Percentiles rank a stretch among this genome's conserved stretches.
Conservation (phyloP, 2,329 filamentous ascomycete genomes). For the Neurospora crassa region DNA sequence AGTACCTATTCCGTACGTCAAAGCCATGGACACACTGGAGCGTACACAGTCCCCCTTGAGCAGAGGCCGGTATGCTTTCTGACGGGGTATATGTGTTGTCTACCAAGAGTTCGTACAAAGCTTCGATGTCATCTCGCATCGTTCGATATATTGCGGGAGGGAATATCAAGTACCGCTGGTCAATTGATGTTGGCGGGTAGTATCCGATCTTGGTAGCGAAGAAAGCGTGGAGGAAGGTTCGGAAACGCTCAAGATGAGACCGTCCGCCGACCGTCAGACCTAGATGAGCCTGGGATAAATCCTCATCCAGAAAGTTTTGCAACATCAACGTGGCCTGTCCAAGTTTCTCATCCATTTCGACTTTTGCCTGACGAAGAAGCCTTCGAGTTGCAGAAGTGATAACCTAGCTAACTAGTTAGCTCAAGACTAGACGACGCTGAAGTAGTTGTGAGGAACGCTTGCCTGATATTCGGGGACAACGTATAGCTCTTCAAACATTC, state of each 20-base stretch:
- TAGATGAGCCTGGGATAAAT: slow-evolving; percentile 57
- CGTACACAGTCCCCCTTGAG: slow-evolving; percentile 59
- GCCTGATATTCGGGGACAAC: slow-evolving; percentile 52
- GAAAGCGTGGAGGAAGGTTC: slow-evolving; percentile 56
- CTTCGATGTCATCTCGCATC: slow-evolving; percentile 62
- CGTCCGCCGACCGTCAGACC: slow-evolving; percentile 51
- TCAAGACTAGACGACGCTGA: neutral
- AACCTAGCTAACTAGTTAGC: slow-evolving; percentile 27
- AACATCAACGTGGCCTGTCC: slow-evolving; percentile 48
- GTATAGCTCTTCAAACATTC: slow-evolving; percentile 58
- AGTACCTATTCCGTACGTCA: slow-evolving; percentile 49
- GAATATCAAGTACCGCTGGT: slow-evolving; percentile 36
- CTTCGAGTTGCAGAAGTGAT: slow-evolving; percentile 47
- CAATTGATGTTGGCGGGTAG: slow-evolving; percentile 52
- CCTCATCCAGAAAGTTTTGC: slow-evolving; percentile 59
- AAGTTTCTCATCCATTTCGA: slow-evolving; percentile 58
- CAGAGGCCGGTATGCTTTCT: slow-evolving; percentile 40
- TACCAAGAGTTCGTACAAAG: slow-evolving; percentile 61
- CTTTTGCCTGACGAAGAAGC: slow-evolving; percentile 52
- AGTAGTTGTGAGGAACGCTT: slow-evolving; percentile 20
- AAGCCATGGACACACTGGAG: slow-evolving; percentile 60
- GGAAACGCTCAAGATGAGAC: slow-evolving; percentile 63
- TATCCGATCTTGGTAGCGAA: slow-evolving; percentile 61
- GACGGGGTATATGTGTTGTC: slow-evolving; percentile 46
- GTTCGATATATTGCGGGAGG: slow-evolving; percentile 46